These are phyloP conservation scores for Solanum habrochaites DNA, from an alignment of 257 asterid species.

Conservation along the genomic window DNA sequence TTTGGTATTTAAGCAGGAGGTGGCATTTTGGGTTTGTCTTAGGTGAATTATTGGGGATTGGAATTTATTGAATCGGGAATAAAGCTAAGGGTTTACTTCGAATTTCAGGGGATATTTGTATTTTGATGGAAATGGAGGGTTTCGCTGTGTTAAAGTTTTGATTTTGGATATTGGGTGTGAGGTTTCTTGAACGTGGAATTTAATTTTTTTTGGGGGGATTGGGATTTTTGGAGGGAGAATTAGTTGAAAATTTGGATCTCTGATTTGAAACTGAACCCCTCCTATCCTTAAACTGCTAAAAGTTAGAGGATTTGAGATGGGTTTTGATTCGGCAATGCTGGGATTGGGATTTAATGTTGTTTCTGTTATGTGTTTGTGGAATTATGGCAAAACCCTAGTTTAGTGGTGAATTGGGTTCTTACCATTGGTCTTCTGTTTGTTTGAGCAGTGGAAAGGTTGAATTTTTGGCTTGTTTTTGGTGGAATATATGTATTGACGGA, in stretches of 20 bases:
- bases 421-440: neutral
- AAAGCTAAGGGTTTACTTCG: constrained; percentile 20
- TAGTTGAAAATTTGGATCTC: constrained; percentile 46
- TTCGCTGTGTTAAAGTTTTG: constrained; percentile 2
- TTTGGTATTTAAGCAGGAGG: neutral
- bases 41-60: constrained; percentile 14
- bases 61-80: constrained; percentile 8
- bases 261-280: constrained; percentile 27
- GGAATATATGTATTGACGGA: constrained; percentile 42
- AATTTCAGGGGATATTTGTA: constrained; percentile 21
- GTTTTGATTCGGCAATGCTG: constrained; percentile 22
- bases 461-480: constrained; percentile 23
- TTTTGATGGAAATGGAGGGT: constrained; percentile 20
- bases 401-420: constrained; percentile 21
- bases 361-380: constrained; percentile 32
- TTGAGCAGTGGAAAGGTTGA: constrained; percentile 13
- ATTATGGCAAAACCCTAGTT: constrained; percentile 37
- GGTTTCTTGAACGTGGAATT: constrained; percentile 17
- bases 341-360: constrained; percentile 28
- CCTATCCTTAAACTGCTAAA: constrained; percentile 10
- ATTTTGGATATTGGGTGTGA: constrained; percentile 4
- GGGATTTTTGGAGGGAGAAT: constrained; percentile 64
- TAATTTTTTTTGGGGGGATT: constrained; percentile 18
- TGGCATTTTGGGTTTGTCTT: constrained; percentile 1
- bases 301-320: constrained; percentile 35